Evolutionary conservation across 2,329 filamentous ascomycete genomes (phyloP), one percentile per base, ranked within the genome.

Genomic region (Aspergillus jensenii): DNA sequence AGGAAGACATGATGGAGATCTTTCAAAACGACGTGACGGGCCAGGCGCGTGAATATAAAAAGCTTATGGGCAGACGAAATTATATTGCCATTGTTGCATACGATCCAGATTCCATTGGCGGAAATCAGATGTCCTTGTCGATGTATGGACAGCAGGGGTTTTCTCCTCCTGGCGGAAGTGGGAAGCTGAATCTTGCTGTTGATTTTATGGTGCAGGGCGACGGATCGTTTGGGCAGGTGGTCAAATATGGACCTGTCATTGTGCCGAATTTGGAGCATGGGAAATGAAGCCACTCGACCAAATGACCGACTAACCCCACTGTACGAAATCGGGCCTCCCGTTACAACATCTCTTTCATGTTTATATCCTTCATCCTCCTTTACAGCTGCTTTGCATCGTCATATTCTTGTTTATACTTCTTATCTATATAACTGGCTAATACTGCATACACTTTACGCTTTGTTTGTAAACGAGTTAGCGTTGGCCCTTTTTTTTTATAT

Each of bases 1-100:
- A 99, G 76, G 95, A 99, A 75, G 95, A 99, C 77, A 99, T 99
- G 95, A 96, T 99, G 90, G 95, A 99, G 79, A 96, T 99, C 65
- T 99, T 99, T 83, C 91, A 95, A 68, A 90, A 89, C 7, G 95
- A 99, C 67, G 91, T 95, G 15, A 91, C 88, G 54, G 93, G 95
- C n/a, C 81, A 86, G 37, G 81, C 87, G 0, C 84, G 93, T 47
- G 93, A 97, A 74, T 82, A 93, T 70, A 93, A 93, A 78, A 90
- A 93, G 70, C 84, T 99, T 52, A 99, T 99, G 92, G 91, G 89
- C 1, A 82, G 93, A 43, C 83, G 95, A 58, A 98, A 97, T 71
- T 99, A 98, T 70, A 87, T 93, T 12, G 91, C 93, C 0, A 89
- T 96, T 64, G 89, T 98, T n/a, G 91, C 91, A 1, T 98, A 93